Evolutionary conservation across 2,329 filamentous ascomycete species (phyloP).

Genomic region (Elsinoe necatrix): DNA sequence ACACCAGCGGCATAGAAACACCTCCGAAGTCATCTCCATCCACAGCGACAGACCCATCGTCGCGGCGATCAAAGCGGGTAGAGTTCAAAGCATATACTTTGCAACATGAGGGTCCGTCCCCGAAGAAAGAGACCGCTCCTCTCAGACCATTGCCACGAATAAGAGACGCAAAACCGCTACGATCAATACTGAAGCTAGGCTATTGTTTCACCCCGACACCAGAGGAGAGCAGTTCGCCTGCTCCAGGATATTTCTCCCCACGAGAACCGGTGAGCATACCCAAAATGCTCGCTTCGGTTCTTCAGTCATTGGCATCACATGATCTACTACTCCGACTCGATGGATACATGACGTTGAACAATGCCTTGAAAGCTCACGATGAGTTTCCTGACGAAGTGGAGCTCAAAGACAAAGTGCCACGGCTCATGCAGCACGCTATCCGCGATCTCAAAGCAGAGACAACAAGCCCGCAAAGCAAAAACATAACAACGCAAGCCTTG

Average conservation of each 20-base stretch:
- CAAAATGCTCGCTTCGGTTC: constrained; percentile 76
- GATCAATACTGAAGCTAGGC: constrained; percentile 73
- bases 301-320: constrained; percentile 68
- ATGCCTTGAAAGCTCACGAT: constrained; percentile 70
- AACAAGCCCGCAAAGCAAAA: constrained; percentile 52
- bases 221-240: constrained; percentile 34
- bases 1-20: constrained; percentile 21
- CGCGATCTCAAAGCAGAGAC: constrained; percentile 55
- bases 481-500: constrained; percentile 67
- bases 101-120: constrained; percentile 34
- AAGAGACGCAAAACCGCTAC: constrained; percentile 48
- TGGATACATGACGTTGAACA: constrained; percentile 73
- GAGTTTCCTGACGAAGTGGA: constrained; percentile 68
- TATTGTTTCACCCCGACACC: constrained; percentile 32
- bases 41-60: constrained; percentile 32
- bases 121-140: constrained; percentile 23
- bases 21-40: constrained; percentile 38
- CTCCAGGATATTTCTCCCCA: constrained; percentile 34
- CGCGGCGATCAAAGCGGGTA: constrained; percentile 46
- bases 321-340: constrained; percentile 69
- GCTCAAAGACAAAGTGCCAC: constrained; percentile 64
- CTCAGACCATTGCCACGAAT: constrained; percentile 40
- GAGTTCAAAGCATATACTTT: constrained; percentile 53
- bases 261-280: constrained; percentile 53
- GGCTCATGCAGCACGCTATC: constrained; percentile 73